Percentiles rank a stretch among this genome's conserved stretches.
These are phyloP conservation scores for Suillus decipiens DNA, from an alignment of 768 basidiomycete genomes.

Conservation along the genomic window DNA sequence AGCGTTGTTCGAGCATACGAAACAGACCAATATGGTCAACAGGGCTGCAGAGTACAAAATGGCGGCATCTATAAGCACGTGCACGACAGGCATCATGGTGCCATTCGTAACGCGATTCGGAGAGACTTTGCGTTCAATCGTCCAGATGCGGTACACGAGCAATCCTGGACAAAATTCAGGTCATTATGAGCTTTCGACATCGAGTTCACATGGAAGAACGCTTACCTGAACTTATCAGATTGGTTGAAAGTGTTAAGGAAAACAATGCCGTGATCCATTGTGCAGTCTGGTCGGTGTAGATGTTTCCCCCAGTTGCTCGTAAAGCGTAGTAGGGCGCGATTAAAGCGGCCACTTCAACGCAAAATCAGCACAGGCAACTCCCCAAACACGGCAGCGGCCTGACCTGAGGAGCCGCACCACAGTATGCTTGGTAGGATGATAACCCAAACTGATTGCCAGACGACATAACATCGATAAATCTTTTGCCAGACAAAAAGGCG, in stretches of 20 bases:
- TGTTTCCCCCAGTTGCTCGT: conserved; percentile 4
- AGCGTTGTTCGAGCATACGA: conserved; percentile 10
- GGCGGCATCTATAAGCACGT: conserved; percentile 13
- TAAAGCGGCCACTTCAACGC: conserved; percentile 1
- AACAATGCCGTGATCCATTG: conserved; percentile 13
- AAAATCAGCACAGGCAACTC: not conserved
- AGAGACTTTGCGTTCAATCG: conserved; percentile 1
- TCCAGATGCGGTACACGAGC: conserved; percentile 14
- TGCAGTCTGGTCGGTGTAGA: conserved; percentile 2
- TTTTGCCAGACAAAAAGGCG: not conserved
- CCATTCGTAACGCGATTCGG: not conserved
- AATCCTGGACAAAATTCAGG: conserved; percentile 4
- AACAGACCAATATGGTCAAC: conserved; percentile 10
- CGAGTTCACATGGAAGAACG: not conserved
- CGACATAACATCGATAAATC: conserved; percentile 21
- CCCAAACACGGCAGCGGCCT: not conserved
- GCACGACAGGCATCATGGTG: conserved; percentile 6
- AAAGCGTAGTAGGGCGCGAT: conserved; percentile 12
- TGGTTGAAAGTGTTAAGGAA: conserved; percentile 11
- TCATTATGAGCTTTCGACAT: not conserved
- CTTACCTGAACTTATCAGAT: conserved; percentile 15
- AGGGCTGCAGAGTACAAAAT: conserved; percentile 13
- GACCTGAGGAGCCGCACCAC: conserved; percentile 13
- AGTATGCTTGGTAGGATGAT: conserved; percentile 14
- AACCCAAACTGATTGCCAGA: conserved; percentile 17